A percentile compares a stretch with the other conserved stretches of the same genome.
phyloP scores from a whole-genome alignment of 805 yeast genomes.

The Kodamaea hsintzibuensis region DNA sequence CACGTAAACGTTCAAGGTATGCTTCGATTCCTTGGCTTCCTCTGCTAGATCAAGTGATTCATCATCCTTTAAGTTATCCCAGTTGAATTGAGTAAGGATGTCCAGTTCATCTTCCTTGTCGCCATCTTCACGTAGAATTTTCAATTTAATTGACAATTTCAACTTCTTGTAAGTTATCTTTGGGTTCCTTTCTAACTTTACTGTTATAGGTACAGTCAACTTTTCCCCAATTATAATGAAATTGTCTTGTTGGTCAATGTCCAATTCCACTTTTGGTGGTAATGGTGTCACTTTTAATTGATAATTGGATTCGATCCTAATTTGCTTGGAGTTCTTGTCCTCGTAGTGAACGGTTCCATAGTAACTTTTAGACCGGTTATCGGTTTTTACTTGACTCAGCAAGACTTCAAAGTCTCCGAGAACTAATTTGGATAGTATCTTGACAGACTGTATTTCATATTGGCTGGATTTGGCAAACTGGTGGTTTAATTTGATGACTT shows the following conservation, averaged over 20 bases:
- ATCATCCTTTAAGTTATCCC: slow-evolving; percentile 43
- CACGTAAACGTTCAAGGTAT: slow-evolving; percentile 23
- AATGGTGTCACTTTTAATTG: slow-evolving; percentile 11
- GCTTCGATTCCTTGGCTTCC: slow-evolving; percentile 6
- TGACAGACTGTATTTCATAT: background rate
- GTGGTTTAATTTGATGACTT: slow-evolving; percentile 5
- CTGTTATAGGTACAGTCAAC: slow-evolving; percentile 20
- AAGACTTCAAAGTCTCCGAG: background rate
- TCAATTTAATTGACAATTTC: slow-evolving; percentile 22
- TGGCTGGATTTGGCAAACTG: slow-evolving; percentile 3
- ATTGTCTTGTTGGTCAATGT: slow-evolving; percentile 8
- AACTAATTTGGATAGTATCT: background rate
- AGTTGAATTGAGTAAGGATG: slow-evolving; percentile 24
- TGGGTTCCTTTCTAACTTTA: slow-evolving; percentile 17
- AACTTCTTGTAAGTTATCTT: slow-evolving; percentile 21
- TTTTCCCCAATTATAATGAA: slow-evolving; percentile 33
- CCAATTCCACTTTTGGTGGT: slow-evolving; percentile 12
- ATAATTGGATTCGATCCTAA: slow-evolving; percentile 1
- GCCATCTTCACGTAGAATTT: slow-evolving; percentile 12
- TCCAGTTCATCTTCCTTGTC: slow-evolving; percentile 15
- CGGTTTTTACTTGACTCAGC: background rate
- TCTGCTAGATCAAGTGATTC: slow-evolving; percentile 29
- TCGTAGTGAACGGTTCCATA: slow-evolving; percentile 7
- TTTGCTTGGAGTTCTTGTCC: background rate
- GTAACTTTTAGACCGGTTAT: background rate